A percentile compares a stretch with the other conserved stretches of the same genome.
Conservation (phyloP, 805 yeast species). For the Lipomyces anomalus region DNA sequence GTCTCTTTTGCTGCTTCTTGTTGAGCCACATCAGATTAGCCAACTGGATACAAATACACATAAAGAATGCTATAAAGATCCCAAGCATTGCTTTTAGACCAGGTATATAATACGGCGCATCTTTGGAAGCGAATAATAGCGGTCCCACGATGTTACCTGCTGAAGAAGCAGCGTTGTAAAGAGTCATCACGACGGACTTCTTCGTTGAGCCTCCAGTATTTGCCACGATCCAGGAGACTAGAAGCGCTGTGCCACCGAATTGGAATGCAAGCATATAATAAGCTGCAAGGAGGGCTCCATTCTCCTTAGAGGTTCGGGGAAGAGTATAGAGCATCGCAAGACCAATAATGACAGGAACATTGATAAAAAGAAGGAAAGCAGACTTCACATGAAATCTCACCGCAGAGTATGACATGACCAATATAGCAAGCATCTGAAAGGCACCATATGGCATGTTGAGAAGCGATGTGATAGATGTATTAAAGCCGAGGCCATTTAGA, state of each 20-base stretch:
- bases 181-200: conserved; percentile 19
- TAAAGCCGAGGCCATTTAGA: conserved; percentile 32
- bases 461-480: conserved; percentile 30
- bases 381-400: no score
- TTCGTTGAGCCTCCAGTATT: conserved; percentile 34
- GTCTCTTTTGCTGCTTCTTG: conserved; percentile 9
- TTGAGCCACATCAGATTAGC: conserved; percentile 4
- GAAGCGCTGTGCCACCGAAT: no score
- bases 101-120: conserved; percentile 51
- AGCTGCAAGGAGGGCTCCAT: no score
- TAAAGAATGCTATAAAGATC: conserved; percentile 10
- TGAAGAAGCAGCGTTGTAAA: conserved; percentile 25
- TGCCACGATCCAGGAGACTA: conserved; percentile 27
- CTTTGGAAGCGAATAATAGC: conserved; percentile 47
- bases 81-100: conserved; percentile 14
- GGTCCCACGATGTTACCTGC: conserved; percentile 32
- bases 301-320: no score
- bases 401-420: no score
- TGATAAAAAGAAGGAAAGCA: no score
- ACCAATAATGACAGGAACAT: no score
- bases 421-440: conserved; percentile 28
- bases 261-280: no score
- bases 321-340: no score
- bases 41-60: conserved; percentile 1
- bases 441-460: conserved; percentile 34